Percentiles rank a stretch among this genome's conserved stretches.
phyloP scores from a whole-genome alignment of 176 grass and related monocot genomes.

The Saccharum officinarum region DNA sequence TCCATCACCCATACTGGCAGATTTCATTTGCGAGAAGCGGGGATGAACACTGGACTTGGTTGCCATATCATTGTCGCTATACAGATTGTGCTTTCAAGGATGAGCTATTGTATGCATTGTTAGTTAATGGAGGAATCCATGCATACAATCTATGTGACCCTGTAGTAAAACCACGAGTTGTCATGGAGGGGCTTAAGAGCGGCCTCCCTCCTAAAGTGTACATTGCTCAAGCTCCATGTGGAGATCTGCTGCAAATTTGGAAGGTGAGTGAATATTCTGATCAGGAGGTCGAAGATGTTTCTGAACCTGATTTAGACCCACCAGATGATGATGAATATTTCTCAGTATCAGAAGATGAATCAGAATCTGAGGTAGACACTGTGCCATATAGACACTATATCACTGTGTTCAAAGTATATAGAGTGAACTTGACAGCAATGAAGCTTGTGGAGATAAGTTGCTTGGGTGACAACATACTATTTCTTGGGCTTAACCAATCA shows the following conservation, averaged over 20 bases:
- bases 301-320: neutral
- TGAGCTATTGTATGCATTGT: neutral
- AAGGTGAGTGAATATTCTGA: neutral
- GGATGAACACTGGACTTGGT: neutral
- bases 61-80: neutral
- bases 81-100: neutral
- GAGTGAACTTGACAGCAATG: neutral
- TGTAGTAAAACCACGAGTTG: neutral
- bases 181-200: neutral
- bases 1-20: neutral
- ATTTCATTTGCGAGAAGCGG: neutral
- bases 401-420: neutral
- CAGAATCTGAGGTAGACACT: neutral
- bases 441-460: neutral
- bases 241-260: constrained; percentile 18
- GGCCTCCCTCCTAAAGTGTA: neutral
- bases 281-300: neutral
- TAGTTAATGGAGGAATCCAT: neutral
- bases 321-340: neutral
- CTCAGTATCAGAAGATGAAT: neutral
- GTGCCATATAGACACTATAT: neutral
- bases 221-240: neutral
- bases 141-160: neutral
- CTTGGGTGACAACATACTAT: neutral
- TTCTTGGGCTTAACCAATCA: constrained; percentile 9